Base-by-base conservation (phyloP, 2,329 filamentous ascomycete genomes). In the Fusarium napiforme region DNA sequence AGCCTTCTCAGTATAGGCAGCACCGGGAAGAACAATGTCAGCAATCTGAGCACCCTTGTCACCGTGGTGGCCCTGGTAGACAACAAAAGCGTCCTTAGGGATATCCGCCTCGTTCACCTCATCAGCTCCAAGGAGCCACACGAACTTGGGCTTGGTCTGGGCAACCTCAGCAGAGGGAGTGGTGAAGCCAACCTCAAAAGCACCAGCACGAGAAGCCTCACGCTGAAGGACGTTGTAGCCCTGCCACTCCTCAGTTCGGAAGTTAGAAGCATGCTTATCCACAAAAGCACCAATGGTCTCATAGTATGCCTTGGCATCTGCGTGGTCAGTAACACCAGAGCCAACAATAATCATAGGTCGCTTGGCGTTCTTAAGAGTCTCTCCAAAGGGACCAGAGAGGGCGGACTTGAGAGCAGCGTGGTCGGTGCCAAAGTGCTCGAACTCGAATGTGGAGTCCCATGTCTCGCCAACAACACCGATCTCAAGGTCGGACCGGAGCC, bases 21-120 rank as follows among this genome's bases (percentile, higher is more conserved):
- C 95, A 75, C 95, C 96, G 34, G 96, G 96, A 26, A 99, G 93
- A 75, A 99, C 90, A 65, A 99, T 90, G 79, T 99, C 96, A 55
- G 96, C 96, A 70, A 98, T 90, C 84, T 97, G 93, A 62, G 96
- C 96, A 74, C 96, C 96, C 60, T 90, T 90, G 85, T 99, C 96
- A 84, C 96, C 96, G 83, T 99, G 96, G 84, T 99, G 96, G 74
- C 96, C 96, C 85, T 99, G 96, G 87, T 99, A 99, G 79, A 99
- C 90, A 71, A 99, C 92, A 81, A 98, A 99, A 18, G 96, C 95
- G 75, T 96, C 93, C 87, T 96, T 97, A 78, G 96, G 96, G 65
- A 99, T 93, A 77, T 98, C 95, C 67, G 90, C 88, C 76, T 93
- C 90, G 73, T 88, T 88, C 80, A 98, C 89, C 85, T 99, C 96